Conservation (phyloP, 805 yeast genomes). For the Brettanomyces nanus region DNA sequence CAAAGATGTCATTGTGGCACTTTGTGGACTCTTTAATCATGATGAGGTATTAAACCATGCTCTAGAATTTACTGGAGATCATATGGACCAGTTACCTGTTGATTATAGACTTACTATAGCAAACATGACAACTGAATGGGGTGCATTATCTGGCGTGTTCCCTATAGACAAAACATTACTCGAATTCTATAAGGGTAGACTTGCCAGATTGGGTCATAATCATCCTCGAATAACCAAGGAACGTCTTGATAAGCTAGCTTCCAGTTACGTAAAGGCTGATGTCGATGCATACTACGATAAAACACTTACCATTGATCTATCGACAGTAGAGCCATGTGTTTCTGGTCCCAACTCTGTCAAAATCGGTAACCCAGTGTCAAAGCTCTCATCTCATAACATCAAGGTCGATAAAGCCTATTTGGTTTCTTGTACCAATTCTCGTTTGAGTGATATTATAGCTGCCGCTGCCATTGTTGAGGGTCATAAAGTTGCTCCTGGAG, state of each 20-base stretch:
- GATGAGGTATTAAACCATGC: slow-evolving; percentile 93
- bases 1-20: slow-evolving; percentile 92
- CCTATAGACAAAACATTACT: slow-evolving; percentile 84
- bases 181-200: slow-evolving; percentile 66
- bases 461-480: slow-evolving; percentile 87
- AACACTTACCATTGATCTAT: slow-evolving; percentile 71
- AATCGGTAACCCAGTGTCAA: slow-evolving; percentile 70
- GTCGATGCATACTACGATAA: slow-evolving; percentile 81
- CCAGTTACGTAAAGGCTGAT: slow-evolving; percentile 48
- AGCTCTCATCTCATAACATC: slow-evolving; percentile 64
- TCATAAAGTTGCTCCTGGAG: slow-evolving; percentile 77
- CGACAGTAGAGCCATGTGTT: slow-evolving; percentile 75
- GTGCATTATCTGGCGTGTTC: slow-evolving; percentile 93
- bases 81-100: slow-evolving; percentile 56
- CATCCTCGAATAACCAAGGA: slow-evolving; percentile 76
- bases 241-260: slow-evolving; percentile 44
- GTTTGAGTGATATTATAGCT: slow-evolving; percentile 85
- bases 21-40: slow-evolving; percentile 88
- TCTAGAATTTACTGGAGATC: slow-evolving; percentile 86
- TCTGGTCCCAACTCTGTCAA: slow-evolving; percentile 98
- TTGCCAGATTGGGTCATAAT: slow-evolving; percentile 33
- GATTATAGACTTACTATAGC: slow-evolving; percentile 91
- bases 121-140: slow-evolving; percentile 98
- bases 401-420: slow-evolving; percentile 88
- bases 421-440: slow-evolving; percentile 96